These are phyloP conservation scores for Athelia sp. DNA, from an alignment of 1,284 basidiomycete genomes.

Conservation along the genomic window DNA sequence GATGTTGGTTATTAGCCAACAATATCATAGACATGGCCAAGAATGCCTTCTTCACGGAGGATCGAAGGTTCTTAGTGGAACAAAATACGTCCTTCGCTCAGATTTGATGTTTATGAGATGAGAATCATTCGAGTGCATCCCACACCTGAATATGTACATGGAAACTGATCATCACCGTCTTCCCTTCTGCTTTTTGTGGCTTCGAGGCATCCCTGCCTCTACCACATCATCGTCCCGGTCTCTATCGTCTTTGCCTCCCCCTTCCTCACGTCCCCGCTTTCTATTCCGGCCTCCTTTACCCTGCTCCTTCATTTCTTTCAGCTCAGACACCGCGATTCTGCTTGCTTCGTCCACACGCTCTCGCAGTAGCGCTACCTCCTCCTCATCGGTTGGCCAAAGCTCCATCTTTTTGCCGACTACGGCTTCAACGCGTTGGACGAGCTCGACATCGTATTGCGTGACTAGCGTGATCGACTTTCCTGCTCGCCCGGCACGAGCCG, in stretches of 20 bases:
- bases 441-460: constrained; percentile 97
- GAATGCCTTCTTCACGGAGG: constrained; percentile 80
- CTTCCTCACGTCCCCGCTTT: constrained; percentile 48
- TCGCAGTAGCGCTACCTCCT: constrained; percentile 83
- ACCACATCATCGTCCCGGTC: constrained; percentile 86
- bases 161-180: constrained; percentile 21
- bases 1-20: neutral
- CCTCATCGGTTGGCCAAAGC: constrained; percentile 86
- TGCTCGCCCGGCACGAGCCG: constrained; percentile 92
- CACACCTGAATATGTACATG: neutral
- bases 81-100: constrained; percentile 74
- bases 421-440: constrained; percentile 90
- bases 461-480: constrained; percentile 97
- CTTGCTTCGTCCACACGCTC: constrained; percentile 91
- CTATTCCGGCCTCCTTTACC: constrained; percentile 45
- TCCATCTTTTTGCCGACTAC: constrained; percentile 94
- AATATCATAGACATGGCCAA: constrained; percentile 53
- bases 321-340: constrained; percentile 77
- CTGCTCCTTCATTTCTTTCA: constrained; percentile 75
- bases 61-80: constrained; percentile 57
- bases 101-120: constrained; percentile 67
- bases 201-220: constrained; percentile 73
- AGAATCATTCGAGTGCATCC: constrained; percentile 3
- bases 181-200: constrained; percentile 40
- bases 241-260: constrained; percentile 58